Percentiles rank a stretch among this genome's conserved stretches.
phyloP scores from a whole-genome alignment of 129 eudicot species.

The Artemisia argyi region DNA sequence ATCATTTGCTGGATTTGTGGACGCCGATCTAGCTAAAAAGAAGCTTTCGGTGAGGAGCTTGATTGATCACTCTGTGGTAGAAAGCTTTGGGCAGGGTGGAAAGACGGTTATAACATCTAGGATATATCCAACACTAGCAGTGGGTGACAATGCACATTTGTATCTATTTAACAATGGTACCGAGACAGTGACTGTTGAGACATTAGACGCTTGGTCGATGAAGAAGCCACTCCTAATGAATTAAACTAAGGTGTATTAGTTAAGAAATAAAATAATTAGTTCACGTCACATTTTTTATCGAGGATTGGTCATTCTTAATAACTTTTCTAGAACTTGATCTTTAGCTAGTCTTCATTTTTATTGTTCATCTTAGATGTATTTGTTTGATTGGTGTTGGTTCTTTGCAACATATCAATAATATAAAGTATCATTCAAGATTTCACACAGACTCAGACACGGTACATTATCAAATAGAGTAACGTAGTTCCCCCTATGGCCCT shows the following conservation, averaged over 20 bases:
- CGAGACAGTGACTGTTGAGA: conserved; percentile 32
- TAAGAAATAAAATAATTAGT: no score
- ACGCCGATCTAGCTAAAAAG: conserved; percentile 40
- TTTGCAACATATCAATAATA: no score
- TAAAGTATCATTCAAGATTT: no score
- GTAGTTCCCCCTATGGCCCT: no score
- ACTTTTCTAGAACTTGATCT: no score
- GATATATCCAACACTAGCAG: conserved; percentile 46
- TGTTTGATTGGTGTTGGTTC: no score
- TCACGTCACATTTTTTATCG: not conserved
- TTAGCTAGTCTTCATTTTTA: no score
- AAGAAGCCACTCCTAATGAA: conserved; percentile 30
- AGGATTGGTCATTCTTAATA: not conserved
- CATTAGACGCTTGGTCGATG: conserved; percentile 46
- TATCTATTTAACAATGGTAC: conserved; percentile 44
- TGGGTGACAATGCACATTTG: conserved; percentile 26
- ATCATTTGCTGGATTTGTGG: conserved; percentile 53
- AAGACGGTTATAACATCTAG: conserved; percentile 45
- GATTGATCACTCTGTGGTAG: conserved; percentile 53
- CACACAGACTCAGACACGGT: no score
- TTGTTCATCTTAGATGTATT: no score
- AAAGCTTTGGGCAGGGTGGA: conserved; percentile 51
- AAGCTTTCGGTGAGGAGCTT: conserved; percentile 53
- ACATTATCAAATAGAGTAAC: no score
- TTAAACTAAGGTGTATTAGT: no score